Evolutionary conservation across 2,329 filamentous ascomycete genomes (phyloP), one percentile per base, ranked within the genome.

Genomic region (Exophiala bonariae): DNA sequence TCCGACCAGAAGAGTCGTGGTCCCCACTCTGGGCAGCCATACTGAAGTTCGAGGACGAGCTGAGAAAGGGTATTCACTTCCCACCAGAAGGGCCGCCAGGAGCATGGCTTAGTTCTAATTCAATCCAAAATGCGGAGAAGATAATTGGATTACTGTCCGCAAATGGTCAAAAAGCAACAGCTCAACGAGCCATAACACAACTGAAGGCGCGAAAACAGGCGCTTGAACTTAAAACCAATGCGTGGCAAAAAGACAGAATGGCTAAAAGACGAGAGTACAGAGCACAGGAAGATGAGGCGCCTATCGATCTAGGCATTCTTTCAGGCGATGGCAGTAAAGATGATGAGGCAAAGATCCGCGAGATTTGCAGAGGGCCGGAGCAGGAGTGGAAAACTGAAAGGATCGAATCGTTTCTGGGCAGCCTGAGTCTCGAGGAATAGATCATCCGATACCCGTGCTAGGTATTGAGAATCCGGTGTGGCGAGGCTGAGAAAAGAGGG

Each of bases 1-100:
- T 39, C 16, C 36, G 36, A 39, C n/a, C 36, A 3, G 23, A 19
- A n/a, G 36, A 39, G 36, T 39, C 36, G n/a, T 39, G 36, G 36
- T 23, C 36, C 11, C 36, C 36, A 4, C 16, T 39, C 6, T 39
- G 36, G 36, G 36, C 36, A 39, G 36, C 36, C 3, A 39, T 39
- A 39, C 3, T 39, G 16, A 39, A 19, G 36, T 22, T 23, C 23
- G 36, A 39, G 16, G 36, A 39, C 23, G 36, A 39, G 16, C 36
- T 39, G 6, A 39, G 23, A 3, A 39, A 23, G 11, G 36, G 36
- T 11, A 39, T n/a, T 39, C 36, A 39, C 23, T 39, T 39, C 20
- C 36, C 36, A n/a, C 36, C 36, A 9, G 36, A 39, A 9, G 36
- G 36, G 23, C 4, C 16, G 16, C 16, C 36, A 23, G 36, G 36